phyloP scores from a whole-genome alignment of 495 filamentous ascomycete genomes.

The Terfezia claveryi region DNA sequence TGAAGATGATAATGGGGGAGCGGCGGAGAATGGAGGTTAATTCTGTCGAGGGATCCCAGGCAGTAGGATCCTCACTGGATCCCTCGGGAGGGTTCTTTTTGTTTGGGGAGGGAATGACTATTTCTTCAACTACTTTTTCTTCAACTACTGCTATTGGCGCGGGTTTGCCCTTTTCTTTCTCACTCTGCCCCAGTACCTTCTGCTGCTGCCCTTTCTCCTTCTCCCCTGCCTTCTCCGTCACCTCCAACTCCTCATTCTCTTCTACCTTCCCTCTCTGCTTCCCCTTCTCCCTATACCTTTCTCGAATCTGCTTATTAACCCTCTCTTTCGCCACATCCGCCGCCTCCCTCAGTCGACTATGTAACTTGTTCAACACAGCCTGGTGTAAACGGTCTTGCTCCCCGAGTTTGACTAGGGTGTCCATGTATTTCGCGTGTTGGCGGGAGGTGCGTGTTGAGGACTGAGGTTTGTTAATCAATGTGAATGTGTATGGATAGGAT shows the following conservation, averaged over 20 bases:
- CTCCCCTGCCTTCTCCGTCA: background rate
- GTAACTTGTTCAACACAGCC: slow-evolving; percentile 6
- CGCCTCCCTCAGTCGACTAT: slow-evolving; percentile 6
- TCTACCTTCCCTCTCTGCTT: slow-evolving; percentile 2
- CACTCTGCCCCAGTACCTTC: background rate
- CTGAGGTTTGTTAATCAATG: background rate
- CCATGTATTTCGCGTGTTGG: slow-evolving; percentile 3
- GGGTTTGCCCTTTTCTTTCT: background rate
- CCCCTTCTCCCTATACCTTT: slow-evolving; percentile 4
- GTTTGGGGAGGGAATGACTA: background rate
- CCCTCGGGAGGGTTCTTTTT: background rate
- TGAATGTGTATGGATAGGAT: too few relatives aligned
- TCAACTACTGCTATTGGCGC: background rate
- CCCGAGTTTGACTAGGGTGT: slow-evolving; percentile 1
- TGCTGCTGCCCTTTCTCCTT: background rate
- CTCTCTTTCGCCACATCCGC: slow-evolving; percentile 12
- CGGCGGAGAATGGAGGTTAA: slow-evolving; percentile 8
- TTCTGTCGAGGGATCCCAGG: slow-evolving; percentile 3
- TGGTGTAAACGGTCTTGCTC: slow-evolving; percentile 4
- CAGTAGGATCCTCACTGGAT: background rate
- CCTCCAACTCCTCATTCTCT: background rate
- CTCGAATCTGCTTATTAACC: slow-evolving; percentile 6
- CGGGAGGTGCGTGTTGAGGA: slow-evolving; percentile 5
- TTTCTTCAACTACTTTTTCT: slow-evolving; percentile 5
- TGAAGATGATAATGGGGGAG: slow-evolving; percentile 68